Conservation (phyloP, 2,329 filamentous ascomycete genomes). For the Aspergillus sp. region DNA sequence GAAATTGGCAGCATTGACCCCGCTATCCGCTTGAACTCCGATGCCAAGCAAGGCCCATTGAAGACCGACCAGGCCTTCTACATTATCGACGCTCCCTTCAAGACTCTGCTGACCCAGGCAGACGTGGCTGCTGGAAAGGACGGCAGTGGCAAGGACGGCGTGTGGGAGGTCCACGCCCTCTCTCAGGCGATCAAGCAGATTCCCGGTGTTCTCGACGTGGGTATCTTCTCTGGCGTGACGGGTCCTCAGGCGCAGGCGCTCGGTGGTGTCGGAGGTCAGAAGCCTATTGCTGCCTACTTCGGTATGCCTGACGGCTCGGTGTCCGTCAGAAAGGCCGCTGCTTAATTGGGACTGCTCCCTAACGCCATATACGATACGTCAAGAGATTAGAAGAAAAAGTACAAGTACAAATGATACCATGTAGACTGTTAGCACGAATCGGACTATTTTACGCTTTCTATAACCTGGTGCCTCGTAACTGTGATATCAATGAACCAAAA, state of each 20-base stretch:
- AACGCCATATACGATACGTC: constrained; percentile 5
- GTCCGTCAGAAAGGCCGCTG: constrained; percentile 52
- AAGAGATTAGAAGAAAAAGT: constrained; percentile 7
- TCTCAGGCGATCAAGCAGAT: constrained; percentile 75
- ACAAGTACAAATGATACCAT: constrained; percentile 23
- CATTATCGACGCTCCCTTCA: constrained; percentile 91
- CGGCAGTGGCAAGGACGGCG: constrained; percentile 62
- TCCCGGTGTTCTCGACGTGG: constrained; percentile 86
- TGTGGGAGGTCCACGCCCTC: constrained; percentile 78
- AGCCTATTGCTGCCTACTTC: constrained; percentile 92
- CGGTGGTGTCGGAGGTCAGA: constrained; percentile 72
- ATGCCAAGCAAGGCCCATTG: constrained; percentile 79
- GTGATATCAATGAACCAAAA: background rate
- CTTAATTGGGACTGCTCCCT: constrained; percentile 10
- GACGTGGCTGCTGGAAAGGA: constrained; percentile 54
- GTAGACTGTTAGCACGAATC: constrained; percentile 18
- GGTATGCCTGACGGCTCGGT: constrained; percentile 79
- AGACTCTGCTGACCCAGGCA: constrained; percentile 66
- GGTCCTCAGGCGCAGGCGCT: constrained; percentile 68
- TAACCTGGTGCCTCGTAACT: constrained; percentile 8
- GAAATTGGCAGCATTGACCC: constrained; percentile 73
- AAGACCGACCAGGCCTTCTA: constrained; percentile 85
- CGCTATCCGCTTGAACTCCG: constrained; percentile 68
- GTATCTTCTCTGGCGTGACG: constrained; percentile 82
- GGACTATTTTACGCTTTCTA: constrained; percentile 7